phyloP scores from a whole-genome alignment of 2,329 filamentous ascomycete genomes.

The Phaeosphaeriaceae sp. region DNA sequence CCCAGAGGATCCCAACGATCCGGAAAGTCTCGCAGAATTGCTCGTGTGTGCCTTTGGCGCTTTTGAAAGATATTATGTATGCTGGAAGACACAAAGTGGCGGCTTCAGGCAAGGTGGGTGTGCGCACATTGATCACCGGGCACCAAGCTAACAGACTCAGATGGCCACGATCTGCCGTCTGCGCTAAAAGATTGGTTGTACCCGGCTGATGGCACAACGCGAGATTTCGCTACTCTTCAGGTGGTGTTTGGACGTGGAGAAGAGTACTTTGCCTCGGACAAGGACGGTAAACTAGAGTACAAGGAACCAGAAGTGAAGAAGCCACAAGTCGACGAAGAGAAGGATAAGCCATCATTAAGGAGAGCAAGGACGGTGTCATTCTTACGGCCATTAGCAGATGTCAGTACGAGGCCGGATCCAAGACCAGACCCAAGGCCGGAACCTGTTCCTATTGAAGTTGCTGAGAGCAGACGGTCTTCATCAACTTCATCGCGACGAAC shows the following conservation, averaged over 20 bases:
- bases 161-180: constrained; percentile 44
- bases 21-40: constrained; percentile 46
- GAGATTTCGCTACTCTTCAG: constrained; percentile 45
- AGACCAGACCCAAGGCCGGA: constrained; percentile 20
- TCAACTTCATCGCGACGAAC: constrained; percentile 21
- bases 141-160: constrained; percentile 16
- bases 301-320: constrained; percentile 41
- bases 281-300: constrained; percentile 45
- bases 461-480: constrained; percentile 23
- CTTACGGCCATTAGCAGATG: constrained; percentile 33
- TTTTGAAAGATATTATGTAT: constrained; percentile 50
- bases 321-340: constrained; percentile 19
- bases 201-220: constrained; percentile 32
- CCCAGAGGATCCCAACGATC: constrained; percentile 35
- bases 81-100: constrained; percentile 46
- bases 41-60: constrained; percentile 49
- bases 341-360: constrained; percentile 29
- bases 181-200: constrained; percentile 45
- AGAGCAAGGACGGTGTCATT: constrained; percentile 41
- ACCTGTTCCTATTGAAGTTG: constrained; percentile 10
- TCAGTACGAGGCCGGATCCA: constrained; percentile 19
- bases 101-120: constrained; percentile 45
- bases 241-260: constrained; percentile 49
- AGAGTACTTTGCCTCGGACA: constrained; percentile 50
- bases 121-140: not conserved